phyloP scores from a whole-genome alignment of 176 grass and related monocot genomes.

The Ananas comosus region DNA sequence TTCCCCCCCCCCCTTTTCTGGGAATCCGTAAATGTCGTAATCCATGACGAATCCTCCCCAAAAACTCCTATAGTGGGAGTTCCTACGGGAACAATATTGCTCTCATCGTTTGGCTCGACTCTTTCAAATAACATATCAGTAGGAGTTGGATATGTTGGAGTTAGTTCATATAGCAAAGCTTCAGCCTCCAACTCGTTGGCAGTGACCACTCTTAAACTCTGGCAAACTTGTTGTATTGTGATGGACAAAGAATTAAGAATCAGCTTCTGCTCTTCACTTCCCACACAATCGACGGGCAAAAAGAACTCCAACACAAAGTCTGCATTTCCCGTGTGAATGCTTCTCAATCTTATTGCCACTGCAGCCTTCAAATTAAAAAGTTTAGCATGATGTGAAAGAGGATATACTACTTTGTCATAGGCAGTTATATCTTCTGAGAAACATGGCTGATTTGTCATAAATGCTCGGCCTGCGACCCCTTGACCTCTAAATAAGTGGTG shows the following conservation, averaged over 20 bases:
- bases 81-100: neutral
- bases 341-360: conserved; percentile 64
- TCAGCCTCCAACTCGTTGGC: conserved; percentile 59
- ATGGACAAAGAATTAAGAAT: conserved; percentile 73
- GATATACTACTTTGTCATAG: conserved; percentile 60
- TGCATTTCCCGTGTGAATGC: conserved; percentile 36
- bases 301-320: conserved; percentile 97
- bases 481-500: conserved; percentile 91
- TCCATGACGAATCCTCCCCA: conserved; percentile 40
- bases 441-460: conserved; percentile 70
- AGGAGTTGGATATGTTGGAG: neutral
- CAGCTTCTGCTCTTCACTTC: conserved; percentile 38
- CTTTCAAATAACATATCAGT: conserved; percentile 16
- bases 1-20: conserved; percentile 30
- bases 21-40: conserved; percentile 40
- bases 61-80: conserved; percentile 3
- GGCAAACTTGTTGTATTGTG: conserved; percentile 54
- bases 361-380: conserved; percentile 67
- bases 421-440: conserved; percentile 56
- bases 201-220: conserved; percentile 43
- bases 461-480: conserved; percentile 73
- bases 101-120: conserved; percentile 2
- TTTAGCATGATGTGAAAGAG: conserved; percentile 84
- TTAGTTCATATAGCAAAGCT: conserved; percentile 14
- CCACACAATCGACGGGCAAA: conserved; percentile 48